Conservation (phyloP, 2,329 filamentous ascomycete species). For the Aspergillus latus region DNA sequence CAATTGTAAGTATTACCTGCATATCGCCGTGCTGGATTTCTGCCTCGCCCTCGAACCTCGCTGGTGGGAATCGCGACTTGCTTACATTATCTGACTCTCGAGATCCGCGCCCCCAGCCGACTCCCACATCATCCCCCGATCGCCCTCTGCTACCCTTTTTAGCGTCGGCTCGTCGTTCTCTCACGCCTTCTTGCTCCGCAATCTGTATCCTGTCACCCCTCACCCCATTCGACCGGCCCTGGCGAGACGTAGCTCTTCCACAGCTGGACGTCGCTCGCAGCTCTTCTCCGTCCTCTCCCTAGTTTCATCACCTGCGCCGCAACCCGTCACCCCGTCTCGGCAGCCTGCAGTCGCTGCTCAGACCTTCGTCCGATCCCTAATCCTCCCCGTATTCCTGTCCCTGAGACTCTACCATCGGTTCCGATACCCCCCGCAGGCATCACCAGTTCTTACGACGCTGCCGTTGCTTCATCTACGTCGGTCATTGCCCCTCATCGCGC, state of each 20-base stretch:
- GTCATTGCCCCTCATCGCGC: constrained; percentile 13
- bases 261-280: constrained; percentile 11
- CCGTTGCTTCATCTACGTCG: constrained; percentile 14
- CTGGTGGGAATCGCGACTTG: constrained; percentile 14
- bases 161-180: constrained; percentile 28
- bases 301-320: constrained; percentile 22
- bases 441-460: constrained; percentile 15
- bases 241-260: constrained; percentile 11
- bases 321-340: constrained; percentile 21
- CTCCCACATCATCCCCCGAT: constrained; percentile 27
- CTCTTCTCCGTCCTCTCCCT: constrained; percentile 16
- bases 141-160: constrained; percentile 26
- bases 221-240: constrained; percentile 17
- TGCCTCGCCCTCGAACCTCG: constrained; percentile 8
- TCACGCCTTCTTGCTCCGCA: constrained; percentile 26
- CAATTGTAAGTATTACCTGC: constrained; percentile 16
- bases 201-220: constrained; percentile 27
- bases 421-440: constrained; percentile 21
- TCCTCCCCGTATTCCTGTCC: constrained; percentile 8
- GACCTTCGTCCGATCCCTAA: constrained; percentile 20
- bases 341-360: constrained; percentile 24
- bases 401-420: constrained; percentile 16
- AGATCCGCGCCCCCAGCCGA: constrained; percentile 25
- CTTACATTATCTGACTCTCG: constrained; percentile 26
- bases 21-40: constrained; percentile 10